Conservation (phyloP, 345 rosid genomes). For the Psidium friedrichsthalianum region DNA sequence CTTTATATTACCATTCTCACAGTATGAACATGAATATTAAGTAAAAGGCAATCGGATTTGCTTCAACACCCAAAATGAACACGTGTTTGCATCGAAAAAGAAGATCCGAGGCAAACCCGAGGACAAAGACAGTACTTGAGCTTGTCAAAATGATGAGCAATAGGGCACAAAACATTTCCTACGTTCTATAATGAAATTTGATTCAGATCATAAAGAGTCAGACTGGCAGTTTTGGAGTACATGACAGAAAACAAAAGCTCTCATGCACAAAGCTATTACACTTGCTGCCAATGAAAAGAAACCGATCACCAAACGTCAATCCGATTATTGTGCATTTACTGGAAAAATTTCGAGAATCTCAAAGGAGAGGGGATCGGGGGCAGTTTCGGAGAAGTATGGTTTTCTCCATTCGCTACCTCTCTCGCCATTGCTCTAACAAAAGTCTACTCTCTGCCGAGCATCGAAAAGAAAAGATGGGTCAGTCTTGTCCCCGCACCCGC, state of each 20-base stretch:
- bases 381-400: slow-evolving; percentile 21
- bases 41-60: background rate
- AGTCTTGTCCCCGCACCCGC: background rate
- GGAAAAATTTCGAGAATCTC: slow-evolving; percentile 54
- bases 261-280: background rate
- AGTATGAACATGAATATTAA: background rate
- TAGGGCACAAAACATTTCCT: background rate
- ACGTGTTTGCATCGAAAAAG: background rate
- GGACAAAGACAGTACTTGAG: background rate
- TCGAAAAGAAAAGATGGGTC: background rate
- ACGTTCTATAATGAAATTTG: background rate
- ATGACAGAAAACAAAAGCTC: background rate
- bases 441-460: background rate
- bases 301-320: background rate
- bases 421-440: background rate
- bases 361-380: slow-evolving; percentile 62
- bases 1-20: background rate
- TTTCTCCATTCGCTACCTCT: background rate
- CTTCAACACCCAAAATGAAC: background rate
- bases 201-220: background rate
- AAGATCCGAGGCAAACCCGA: background rate
- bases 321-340: slow-evolving; percentile 12
- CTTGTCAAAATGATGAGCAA: background rate
- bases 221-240: background rate
- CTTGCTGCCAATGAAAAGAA: background rate